A percentile compares a stretch with the other conserved stretches of the same genome.
phyloP scores from a whole-genome alignment of 352 stramenopile species.

The Globisporangium recalcitrans region DNA sequence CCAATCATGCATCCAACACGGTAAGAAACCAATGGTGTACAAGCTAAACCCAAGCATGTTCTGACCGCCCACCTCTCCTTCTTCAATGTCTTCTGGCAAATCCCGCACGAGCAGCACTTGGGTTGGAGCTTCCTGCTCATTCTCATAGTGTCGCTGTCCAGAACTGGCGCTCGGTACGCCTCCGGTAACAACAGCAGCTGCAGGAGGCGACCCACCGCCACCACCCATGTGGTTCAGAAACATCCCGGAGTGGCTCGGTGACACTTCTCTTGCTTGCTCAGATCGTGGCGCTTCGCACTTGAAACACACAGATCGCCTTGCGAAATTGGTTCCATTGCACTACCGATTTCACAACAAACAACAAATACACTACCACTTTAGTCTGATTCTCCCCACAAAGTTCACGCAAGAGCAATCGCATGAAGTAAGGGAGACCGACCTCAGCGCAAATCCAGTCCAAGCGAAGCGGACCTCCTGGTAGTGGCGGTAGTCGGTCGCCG shows the following conservation, averaged over 20 bases:
- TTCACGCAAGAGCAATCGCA: background rate
- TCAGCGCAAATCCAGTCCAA: conserved; percentile 71
- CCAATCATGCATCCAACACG: background rate
- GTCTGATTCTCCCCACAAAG: background rate
- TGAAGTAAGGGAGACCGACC: conserved; percentile 23
- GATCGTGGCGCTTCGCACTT: conserved; percentile 53
- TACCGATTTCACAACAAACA: conserved; percentile 17
- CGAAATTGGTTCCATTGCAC: conserved; percentile 78
- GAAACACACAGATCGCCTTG: conserved; percentile 53
- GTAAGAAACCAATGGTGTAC: background rate
- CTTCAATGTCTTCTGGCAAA: conserved; percentile 64
- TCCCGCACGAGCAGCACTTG: conserved; percentile 65
- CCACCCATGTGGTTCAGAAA: background rate
- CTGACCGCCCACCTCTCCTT: conserved; percentile 74
- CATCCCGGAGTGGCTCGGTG: conserved; percentile 2
- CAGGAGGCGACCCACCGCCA: background rate
- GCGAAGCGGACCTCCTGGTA: conserved; percentile 9
- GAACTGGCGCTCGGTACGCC: background rate
- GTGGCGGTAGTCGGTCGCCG: background rate
- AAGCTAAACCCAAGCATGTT: background rate
- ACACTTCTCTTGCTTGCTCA: conserved; percentile 31
- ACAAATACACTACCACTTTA: background rate
- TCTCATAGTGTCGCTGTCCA: conserved; percentile 5
- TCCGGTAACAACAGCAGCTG: background rate
- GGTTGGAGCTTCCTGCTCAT: conserved; percentile 29